Evolutionary conservation across 1,284 basidiomycete species (phyloP).

Genomic region (Vanrija sp.): DNA sequence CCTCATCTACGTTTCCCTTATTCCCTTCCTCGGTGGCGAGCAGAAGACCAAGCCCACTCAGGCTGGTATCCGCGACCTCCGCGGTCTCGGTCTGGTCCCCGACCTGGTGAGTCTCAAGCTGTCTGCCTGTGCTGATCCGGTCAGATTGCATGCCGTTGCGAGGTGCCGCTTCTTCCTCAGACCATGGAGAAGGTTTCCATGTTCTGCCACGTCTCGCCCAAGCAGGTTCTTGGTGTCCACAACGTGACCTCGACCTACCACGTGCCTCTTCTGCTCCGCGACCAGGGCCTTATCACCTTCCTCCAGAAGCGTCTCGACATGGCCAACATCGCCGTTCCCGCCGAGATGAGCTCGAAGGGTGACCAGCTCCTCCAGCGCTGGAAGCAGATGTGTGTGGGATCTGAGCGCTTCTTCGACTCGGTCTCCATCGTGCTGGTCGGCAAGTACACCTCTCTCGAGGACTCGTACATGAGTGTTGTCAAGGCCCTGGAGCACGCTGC

Average conservation of each 20-base stretch:
- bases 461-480: constrained; percentile 98
- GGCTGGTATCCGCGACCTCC: constrained; percentile 89
- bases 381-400: constrained; percentile 77
- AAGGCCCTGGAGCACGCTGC: constrained; percentile 97
- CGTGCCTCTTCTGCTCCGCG: constrained; percentile 85
- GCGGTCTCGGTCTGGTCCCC: constrained; percentile 87
- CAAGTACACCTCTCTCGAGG: constrained; percentile 95
- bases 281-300: constrained; percentile 86
- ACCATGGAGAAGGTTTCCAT: constrained; percentile 97
- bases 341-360: constrained; percentile 61
- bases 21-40: constrained; percentile 96
- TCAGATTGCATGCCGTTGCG: constrained; percentile 87
- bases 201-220: constrained; percentile 94
- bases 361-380: constrained; percentile 66
- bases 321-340: constrained; percentile 57
- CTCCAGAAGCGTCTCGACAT: constrained; percentile 78
- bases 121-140: neutral
- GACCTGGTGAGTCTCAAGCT: constrained; percentile 64
- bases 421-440: constrained; percentile 91
- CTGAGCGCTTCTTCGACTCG: constrained; percentile 86
- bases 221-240: constrained; percentile 95
- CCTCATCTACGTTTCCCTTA: constrained; percentile 94
- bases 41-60: constrained; percentile 99
- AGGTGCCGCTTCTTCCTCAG: constrained; percentile 63
- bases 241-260: constrained; percentile 97